Percentiles rank a stretch among this genome's conserved stretches.
These are phyloP conservation scores for Penicillium concentricum DNA, from an alignment of 2,329 filamentous ascomycete species.

Conservation along the genomic window DNA sequence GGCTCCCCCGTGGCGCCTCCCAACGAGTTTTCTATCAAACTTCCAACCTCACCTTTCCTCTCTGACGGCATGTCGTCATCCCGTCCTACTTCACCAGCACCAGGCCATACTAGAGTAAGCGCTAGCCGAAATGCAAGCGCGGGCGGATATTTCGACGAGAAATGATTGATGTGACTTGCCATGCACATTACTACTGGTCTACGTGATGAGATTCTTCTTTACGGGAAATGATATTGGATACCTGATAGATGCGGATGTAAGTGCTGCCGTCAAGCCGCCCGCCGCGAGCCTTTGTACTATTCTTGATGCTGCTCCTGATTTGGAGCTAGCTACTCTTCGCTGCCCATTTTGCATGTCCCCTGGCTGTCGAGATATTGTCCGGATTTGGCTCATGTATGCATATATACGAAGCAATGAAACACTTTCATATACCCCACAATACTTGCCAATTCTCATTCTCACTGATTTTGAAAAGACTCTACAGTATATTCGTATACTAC, in stretches of 20 bases:
- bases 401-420: constrained; percentile 29
- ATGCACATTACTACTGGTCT: neutral
- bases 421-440: constrained; percentile 12
- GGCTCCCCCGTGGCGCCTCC: constrained; percentile 28
- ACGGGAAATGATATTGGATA: constrained; percentile 17
- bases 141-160: constrained; percentile 41
- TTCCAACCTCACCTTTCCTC: constrained; percentile 48
- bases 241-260: constrained; percentile 14
- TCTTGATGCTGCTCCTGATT: constrained; percentile 1
- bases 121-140: constrained; percentile 37
- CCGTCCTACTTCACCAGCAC: constrained; percentile 51
- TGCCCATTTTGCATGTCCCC: neutral
- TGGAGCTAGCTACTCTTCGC: constrained; percentile 1
- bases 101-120: constrained; percentile 46
- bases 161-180: constrained; percentile 19
- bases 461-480: neutral
- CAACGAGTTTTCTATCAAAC: constrained; percentile 49
- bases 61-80: constrained; percentile 55
- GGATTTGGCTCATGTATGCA: constrained; percentile 23
- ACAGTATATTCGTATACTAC: too few relatives aligned
- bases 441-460: neutral
- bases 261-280: neutral
- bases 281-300: neutral
- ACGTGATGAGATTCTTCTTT: neutral
- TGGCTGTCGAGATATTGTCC: constrained; percentile 5